These are phyloP conservation scores for Ogataea saltuana DNA, from an alignment of 805 yeast genomes.

Conservation along the genomic window DNA sequence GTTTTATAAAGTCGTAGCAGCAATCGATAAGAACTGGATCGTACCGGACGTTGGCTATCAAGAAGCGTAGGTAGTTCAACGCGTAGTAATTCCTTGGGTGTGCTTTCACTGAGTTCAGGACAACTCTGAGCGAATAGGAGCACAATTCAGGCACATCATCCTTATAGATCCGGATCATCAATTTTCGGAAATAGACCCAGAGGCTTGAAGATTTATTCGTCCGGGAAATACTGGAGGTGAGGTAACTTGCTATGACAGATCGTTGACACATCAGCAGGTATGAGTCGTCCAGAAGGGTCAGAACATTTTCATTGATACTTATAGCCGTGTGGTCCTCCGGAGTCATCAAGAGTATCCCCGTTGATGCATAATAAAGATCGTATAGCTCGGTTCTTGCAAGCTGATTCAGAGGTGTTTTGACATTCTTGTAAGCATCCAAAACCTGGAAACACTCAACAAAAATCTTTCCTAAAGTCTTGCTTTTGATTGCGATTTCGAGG, in stretches of 20 bases:
- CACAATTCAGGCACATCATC: background rate
- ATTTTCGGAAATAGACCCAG: constrained; percentile 32
- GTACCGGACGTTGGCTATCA: constrained; percentile 13
- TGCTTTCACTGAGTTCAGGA: constrained; percentile 37
- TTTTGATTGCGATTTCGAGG: constrained; percentile 21
- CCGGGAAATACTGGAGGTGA: constrained; percentile 29
- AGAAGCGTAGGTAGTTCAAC: constrained; percentile 37
- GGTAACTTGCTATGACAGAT: constrained; percentile 16
- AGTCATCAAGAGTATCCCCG: constrained; percentile 30
- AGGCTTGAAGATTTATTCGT: constrained; percentile 38
- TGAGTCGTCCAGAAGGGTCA: background rate
- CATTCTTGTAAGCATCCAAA: constrained; percentile 5
- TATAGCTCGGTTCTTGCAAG: background rate
- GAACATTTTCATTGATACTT: constrained; percentile 11
- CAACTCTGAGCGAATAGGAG: constrained; percentile 14
- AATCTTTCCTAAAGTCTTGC: constrained; percentile 12
- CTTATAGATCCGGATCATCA: background rate
- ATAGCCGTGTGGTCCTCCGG: constrained; percentile 33
- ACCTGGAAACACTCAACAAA: constrained; percentile 23
- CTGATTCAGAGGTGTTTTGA: background rate
- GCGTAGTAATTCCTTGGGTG: constrained; percentile 54
- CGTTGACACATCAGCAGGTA: background rate
- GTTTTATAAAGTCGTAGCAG: constrained; percentile 3
- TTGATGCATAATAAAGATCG: constrained; percentile 17
- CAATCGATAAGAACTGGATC: background rate